Conservation (phyloP, 1,284 basidiomycete genomes). For the Puccinia polysora region DNA sequence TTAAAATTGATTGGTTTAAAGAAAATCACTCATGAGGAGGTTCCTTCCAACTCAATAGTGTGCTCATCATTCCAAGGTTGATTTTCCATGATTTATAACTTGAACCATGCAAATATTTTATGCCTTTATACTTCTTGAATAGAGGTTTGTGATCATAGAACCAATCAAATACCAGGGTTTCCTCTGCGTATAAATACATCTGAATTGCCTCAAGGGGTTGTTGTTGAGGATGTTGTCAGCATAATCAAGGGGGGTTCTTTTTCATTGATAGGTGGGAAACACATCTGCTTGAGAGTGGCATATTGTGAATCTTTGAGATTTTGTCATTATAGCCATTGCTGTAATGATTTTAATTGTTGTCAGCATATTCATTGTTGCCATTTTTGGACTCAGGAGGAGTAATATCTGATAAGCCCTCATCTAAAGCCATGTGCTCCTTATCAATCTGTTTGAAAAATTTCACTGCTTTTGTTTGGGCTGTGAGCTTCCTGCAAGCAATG, state of each 20-base stretch:
- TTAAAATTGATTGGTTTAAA: slow-evolving; percentile 68
- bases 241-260: slow-evolving; percentile 96
- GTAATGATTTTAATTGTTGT: too few species aligned
- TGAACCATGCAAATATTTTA: slow-evolving; percentile 74
- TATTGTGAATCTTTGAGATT: too few species aligned
- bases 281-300: slow-evolving; percentile 99
- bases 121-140: slow-evolving; percentile 64
- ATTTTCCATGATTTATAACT: slow-evolving; percentile 93
- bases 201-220: slow-evolving; percentile 95
- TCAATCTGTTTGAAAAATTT: too few species aligned
- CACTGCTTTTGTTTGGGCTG: too few species aligned
- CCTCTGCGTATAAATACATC: slow-evolving; percentile 90
- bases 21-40: slow-evolving; percentile 80
- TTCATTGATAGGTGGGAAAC: slow-evolving; percentile 99
- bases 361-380: too few species aligned
- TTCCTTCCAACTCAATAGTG: slow-evolving; percentile 91
- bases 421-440: too few species aligned
- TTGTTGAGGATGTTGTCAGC: slow-evolving; percentile 98
- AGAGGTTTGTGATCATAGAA: slow-evolving; percentile 97
- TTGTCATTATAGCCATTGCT: too few species aligned
- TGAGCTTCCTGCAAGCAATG: too few species aligned
- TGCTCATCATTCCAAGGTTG: slow-evolving; percentile 88
- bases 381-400: too few species aligned
- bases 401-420: too few species aligned
- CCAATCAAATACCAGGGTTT: slow-evolving; percentile 92